phyloP scores from a whole-genome alignment of 2,329 filamentous ascomycete species.

The Colletotrichum brevisporum region DNA sequence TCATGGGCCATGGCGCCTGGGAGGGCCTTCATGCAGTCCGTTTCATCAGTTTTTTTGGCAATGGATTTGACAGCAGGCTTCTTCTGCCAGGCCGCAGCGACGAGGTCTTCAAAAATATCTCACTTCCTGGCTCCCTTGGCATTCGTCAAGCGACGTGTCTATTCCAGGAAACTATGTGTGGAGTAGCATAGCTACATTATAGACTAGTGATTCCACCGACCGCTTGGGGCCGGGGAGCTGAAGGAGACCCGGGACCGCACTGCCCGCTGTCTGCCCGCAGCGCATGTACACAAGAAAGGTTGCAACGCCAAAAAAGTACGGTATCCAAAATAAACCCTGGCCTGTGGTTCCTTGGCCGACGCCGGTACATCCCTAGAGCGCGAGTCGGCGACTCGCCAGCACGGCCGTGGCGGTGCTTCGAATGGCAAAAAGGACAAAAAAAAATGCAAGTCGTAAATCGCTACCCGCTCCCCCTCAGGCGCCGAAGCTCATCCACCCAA shows the following conservation, averaged over 20 bases:
- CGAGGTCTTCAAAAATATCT: background rate
- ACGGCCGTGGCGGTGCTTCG: constrained; percentile 26
- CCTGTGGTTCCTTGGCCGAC: constrained; percentile 24
- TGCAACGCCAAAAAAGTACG: constrained; percentile 41
- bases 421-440: constrained; percentile 16
- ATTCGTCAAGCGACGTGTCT: constrained; percentile 9
- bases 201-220: constrained; percentile 23
- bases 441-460: constrained; percentile 26
- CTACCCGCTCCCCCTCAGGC: constrained; percentile 42
- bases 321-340: constrained; percentile 41
- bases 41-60: constrained; percentile 16
- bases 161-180: constrained; percentile 31
- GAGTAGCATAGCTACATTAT: constrained; percentile 36
- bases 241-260: constrained; percentile 7
- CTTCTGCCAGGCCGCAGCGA: too few relatives aligned
- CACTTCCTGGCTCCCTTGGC: background rate
- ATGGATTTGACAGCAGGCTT: background rate
- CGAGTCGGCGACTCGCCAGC: constrained; percentile 24
- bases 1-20: constrained; percentile 32
- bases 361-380: constrained; percentile 35
- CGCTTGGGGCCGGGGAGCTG: constrained; percentile 30
- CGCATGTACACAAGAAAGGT: constrained; percentile 42
- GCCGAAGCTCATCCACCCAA: constrained; percentile 65
- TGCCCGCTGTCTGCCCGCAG: background rate
- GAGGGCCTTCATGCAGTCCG: constrained; percentile 1